Percentiles rank a stretch among this genome's conserved stretches.
Evolutionary conservation across 495 filamentous ascomycete genomes (phyloP).

Genomic region (Penicilliopsis zonata): DNA sequence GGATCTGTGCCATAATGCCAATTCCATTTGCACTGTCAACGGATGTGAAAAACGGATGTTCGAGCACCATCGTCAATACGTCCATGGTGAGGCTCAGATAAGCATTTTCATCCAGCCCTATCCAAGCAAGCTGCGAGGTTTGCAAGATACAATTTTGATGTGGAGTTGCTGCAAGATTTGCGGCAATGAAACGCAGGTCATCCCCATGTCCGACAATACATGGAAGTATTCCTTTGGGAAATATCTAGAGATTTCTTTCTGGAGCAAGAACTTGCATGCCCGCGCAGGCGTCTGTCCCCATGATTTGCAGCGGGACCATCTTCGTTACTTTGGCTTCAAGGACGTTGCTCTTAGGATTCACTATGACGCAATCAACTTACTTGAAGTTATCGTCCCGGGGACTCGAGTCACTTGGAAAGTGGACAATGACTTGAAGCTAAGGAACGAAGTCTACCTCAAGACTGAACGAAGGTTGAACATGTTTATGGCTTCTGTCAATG

Average conservation of each 20-base stretch:
- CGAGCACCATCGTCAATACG: conserved; percentile 93
- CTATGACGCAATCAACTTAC: conserved; percentile 79
- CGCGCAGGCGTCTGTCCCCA: conserved; percentile 80
- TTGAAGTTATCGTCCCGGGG: conserved; percentile 92
- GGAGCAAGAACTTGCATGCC: conserved; percentile 73
- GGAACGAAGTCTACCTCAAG: conserved; percentile 78
- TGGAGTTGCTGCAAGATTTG: conserved; percentile 95
- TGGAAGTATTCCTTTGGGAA: conserved; percentile 99
- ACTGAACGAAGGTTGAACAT: conserved; percentile 68
- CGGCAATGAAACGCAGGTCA: conserved; percentile 74
- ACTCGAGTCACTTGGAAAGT: conserved; percentile 93
- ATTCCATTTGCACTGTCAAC: conserved; percentile 64
- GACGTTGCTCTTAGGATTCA: conserved; percentile 79
- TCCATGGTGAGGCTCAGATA: conserved; percentile 89
- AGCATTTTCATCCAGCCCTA: conserved; percentile 77
- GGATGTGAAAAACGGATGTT: conserved; percentile 82
- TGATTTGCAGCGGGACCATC: conserved; percentile 82
- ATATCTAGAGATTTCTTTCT: conserved; percentile 93
- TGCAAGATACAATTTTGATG: conserved; percentile 81
- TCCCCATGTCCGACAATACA: conserved; percentile 87
- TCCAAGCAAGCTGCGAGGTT: conserved; percentile 53
- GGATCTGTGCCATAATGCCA: conserved; percentile 66
- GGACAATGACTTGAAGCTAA: conserved; percentile 77
- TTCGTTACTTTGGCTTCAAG: conserved; percentile 83
- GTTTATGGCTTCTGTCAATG: conserved; percentile 78